Percentiles rank a stretch among this genome's conserved stretches.
These are phyloP conservation scores for Zygoascus meyerae DNA, from an alignment of 1,139 yeast species.

Conservation along the genomic window DNA sequence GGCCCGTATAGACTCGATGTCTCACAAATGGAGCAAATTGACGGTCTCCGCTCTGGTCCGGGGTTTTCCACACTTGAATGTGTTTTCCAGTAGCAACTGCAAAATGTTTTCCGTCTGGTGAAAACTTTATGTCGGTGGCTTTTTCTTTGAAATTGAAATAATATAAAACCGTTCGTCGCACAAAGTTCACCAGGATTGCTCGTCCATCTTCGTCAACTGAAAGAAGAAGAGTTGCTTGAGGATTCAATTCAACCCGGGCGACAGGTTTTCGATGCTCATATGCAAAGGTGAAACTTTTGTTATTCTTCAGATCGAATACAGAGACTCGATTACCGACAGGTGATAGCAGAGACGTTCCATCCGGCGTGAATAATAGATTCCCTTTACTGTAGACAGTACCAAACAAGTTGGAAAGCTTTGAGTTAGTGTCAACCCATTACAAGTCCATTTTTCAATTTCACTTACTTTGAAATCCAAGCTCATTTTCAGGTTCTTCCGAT, in stretches of 20 bases:
- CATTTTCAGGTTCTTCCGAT: slow-evolving; percentile 16
- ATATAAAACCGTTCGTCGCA: slow-evolving; percentile 81
- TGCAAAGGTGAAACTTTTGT: slow-evolving; percentile 76
- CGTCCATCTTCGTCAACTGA: slow-evolving; percentile 86
- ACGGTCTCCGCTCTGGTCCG: slow-evolving; percentile 53
- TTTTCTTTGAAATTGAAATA: slow-evolving; percentile 86
- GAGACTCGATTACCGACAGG: slow-evolving; percentile 95
- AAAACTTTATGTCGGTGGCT: slow-evolving; percentile 69
- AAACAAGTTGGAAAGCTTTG: slow-evolving; percentile 67
- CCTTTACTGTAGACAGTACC: slow-evolving; percentile 96
- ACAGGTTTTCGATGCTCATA: slow-evolving; percentile 91
- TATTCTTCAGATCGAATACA: slow-evolving; percentile 74
- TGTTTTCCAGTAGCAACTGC: slow-evolving; percentile 82
- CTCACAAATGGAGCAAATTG: slow-evolving; percentile 96
- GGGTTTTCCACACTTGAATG: slow-evolving; percentile 92
- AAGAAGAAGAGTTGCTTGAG: slow-evolving; percentile 72
- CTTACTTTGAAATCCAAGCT: slow-evolving; percentile 29
- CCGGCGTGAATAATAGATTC: slow-evolving; percentile 78
- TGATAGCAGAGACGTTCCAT: slow-evolving; percentile 74
- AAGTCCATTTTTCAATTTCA: background rate
- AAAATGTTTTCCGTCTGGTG: slow-evolving; percentile 84
- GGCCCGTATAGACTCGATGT: slow-evolving; percentile 88
- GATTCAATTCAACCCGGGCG: slow-evolving; percentile 71
- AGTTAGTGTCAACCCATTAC: slow-evolving; percentile 6
- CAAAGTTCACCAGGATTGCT: slow-evolving; percentile 83